Percentiles rank a stretch among this genome's conserved stretches.
These are phyloP conservation scores for Raddia guianensis DNA, from an alignment of 176 grass and related monocot genomes.

Conservation along the genomic window DNA sequence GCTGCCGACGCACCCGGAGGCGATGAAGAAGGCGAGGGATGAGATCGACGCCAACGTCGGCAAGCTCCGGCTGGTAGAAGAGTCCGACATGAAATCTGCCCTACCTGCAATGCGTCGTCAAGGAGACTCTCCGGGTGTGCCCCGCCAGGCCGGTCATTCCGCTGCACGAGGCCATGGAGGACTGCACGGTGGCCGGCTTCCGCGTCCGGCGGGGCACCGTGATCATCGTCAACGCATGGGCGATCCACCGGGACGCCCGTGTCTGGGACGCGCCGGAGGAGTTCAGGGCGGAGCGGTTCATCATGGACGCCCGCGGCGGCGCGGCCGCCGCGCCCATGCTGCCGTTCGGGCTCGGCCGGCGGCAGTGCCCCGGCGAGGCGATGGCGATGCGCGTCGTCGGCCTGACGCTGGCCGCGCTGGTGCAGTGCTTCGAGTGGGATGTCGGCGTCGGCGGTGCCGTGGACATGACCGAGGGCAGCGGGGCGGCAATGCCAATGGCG, in stretches of 20 bases:
- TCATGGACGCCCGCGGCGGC: background rate
- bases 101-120: slow-evolving; percentile 57
- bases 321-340: slow-evolving; percentile 39
- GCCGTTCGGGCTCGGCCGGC: slow-evolving; percentile 67
- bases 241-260: slow-evolving; percentile 57
- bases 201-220: slow-evolving; percentile 52
- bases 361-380: slow-evolving; percentile 62
- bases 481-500: slow-evolving; percentile 45
- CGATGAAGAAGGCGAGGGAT: slow-evolving; percentile 32
- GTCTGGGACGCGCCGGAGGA: slow-evolving; percentile 61
- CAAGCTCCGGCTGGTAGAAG: slow-evolving; percentile 43
- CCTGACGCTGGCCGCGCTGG: slow-evolving; percentile 47
- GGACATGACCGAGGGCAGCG: slow-evolving; percentile 54
- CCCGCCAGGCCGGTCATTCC: slow-evolving; percentile 52
- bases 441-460: background rate
- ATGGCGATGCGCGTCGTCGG: slow-evolving; percentile 48
- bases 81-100: slow-evolving; percentile 57
- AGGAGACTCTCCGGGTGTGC: slow-evolving; percentile 62
- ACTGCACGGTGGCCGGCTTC: slow-evolving; percentile 49
- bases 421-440: slow-evolving; percentile 81
- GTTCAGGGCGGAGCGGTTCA: slow-evolving; percentile 72
- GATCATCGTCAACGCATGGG: slow-evolving; percentile 62
- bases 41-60: slow-evolving; percentile 51
- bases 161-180: slow-evolving; percentile 61
- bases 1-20: slow-evolving; percentile 41